phyloP scores from a whole-genome alignment of 139 green algal species.

The Coelastrella sp. region DNA sequence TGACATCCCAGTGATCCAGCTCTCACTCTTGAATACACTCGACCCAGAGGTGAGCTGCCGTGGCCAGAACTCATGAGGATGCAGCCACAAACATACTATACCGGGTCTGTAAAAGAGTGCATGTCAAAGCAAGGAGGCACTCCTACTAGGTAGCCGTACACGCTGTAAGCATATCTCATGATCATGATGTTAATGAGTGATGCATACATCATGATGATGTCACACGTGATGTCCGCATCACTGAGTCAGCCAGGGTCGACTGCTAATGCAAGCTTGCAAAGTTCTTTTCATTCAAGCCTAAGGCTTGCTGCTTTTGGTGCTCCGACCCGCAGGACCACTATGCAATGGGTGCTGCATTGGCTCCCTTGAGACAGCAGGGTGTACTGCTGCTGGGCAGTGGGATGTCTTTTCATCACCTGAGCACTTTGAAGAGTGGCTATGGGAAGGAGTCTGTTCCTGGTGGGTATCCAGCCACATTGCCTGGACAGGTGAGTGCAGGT shows the following conservation, averaged over 20 bases:
- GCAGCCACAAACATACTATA: no score
- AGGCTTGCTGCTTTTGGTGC: no score
- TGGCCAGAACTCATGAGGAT: neutral
- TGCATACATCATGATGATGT: no score
- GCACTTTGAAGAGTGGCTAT: neutral
- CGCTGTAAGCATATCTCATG: no score
- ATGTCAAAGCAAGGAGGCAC: no score
- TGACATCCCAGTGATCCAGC: conserved; percentile 74
- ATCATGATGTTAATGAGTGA: no score
- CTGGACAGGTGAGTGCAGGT: neutral
- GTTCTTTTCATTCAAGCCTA: no score
- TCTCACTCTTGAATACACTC: conserved; percentile 64
- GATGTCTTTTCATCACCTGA: conserved; percentile 77
- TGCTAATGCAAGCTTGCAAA: no score
- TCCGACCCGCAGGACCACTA: conserved; percentile 54
- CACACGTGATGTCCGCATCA: no score
- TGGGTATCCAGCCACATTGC: neutral
- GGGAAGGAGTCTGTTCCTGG: neutral
- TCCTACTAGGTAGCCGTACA: no score
- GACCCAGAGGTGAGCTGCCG: conserved; percentile 48
- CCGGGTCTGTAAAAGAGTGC: no score
- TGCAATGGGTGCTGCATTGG: conserved; percentile 74
- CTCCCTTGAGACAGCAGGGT: conserved; percentile 77
- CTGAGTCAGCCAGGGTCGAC: no score
- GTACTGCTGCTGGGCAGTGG: conserved; percentile 80